Conservation (phyloP, 2,329 filamentous ascomycete genomes). For the Stromatinia cepivora region DNA sequence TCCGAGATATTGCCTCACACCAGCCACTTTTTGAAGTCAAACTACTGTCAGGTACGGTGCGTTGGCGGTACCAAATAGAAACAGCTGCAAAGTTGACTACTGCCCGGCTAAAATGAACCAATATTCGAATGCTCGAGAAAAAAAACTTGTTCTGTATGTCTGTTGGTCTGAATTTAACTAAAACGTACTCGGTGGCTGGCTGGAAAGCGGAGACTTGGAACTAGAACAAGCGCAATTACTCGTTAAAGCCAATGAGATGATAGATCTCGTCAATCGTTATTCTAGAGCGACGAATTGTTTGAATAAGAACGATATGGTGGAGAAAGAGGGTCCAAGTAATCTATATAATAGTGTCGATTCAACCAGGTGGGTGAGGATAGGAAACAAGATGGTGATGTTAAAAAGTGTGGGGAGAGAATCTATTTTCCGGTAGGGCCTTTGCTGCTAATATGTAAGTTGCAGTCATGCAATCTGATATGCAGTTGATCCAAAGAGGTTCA, state of each 20-base stretch:
- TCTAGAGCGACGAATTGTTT: background rate
- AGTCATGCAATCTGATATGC: constrained; percentile 10
- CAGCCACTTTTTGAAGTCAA: constrained; percentile 15
- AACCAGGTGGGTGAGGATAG: constrained; percentile 4
- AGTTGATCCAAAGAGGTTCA: constrained; percentile 4
- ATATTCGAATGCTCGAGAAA: constrained; percentile 7
- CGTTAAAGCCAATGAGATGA: constrained; percentile 15
- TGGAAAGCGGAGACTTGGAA: constrained; percentile 15
- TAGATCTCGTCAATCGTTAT: background rate
- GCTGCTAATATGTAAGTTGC: constrained; percentile 20
- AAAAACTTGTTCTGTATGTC: constrained; percentile 19
- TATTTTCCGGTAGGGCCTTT: constrained; percentile 19
- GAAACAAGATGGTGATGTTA: constrained; percentile 7
- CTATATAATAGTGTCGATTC: constrained; percentile 8
- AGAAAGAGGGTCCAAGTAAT: constrained; percentile 19
- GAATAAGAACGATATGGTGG: constrained; percentile 1
- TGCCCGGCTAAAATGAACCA: background rate
- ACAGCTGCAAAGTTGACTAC: constrained; percentile 2
- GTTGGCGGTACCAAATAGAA: constrained; percentile 2
- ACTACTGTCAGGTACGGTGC: constrained; percentile 34
- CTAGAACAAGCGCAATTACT: constrained; percentile 10
- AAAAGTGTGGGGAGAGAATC: constrained; percentile 22
- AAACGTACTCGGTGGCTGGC: constrained; percentile 20
- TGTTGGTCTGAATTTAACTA: constrained; percentile 7
- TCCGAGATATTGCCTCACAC: constrained; percentile 29